phyloP scores from a whole-genome alignment of 768 basidiomycete species.

The Trametes gibbosa region DNA sequence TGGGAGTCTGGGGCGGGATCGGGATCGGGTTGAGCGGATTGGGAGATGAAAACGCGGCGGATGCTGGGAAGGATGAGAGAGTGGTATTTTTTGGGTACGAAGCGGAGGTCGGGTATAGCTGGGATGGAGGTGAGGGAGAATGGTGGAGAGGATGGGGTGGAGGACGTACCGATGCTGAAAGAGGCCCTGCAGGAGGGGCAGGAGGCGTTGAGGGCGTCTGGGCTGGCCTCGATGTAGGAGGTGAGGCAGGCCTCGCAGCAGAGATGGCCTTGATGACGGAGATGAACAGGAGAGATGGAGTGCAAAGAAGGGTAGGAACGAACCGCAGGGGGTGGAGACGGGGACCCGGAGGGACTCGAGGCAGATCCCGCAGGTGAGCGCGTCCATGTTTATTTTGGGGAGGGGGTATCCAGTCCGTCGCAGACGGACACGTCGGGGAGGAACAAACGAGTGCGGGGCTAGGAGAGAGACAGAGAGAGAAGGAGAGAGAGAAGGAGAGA shows the following conservation, averaged over 20 bases:
- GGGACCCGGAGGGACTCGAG: slow-evolving; percentile 29
- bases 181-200: slow-evolving; percentile 32
- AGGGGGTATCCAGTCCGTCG: slow-evolving; percentile 14
- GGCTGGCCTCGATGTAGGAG: slow-evolving; percentile 24
- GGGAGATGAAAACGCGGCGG: slow-evolving; percentile 46
- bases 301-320: not conserved
- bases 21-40: slow-evolving; percentile 23
- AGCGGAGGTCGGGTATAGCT: slow-evolving; percentile 38
- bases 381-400: slow-evolving; percentile 12
- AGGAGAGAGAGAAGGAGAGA: not conserved
- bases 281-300: not conserved
- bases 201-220: slow-evolving; percentile 27
- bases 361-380: slow-evolving; percentile 29
- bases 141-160: not conserved
- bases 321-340: slow-evolving; percentile 33
- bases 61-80: slow-evolving; percentile 43
- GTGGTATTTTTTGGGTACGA: slow-evolving; percentile 50
- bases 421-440: slow-evolving; percentile 12
- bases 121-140: not conserved
- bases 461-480: slow-evolving; percentile 1
- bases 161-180: slow-evolving; percentile 28
- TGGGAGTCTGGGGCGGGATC: not conserved
- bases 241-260: slow-evolving; percentile 32
- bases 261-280: slow-evolving; percentile 30
- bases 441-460: no score